phyloP scores from a whole-genome alignment of 176 grass and related monocot genomes.

The Musa troglodytarum region DNA sequence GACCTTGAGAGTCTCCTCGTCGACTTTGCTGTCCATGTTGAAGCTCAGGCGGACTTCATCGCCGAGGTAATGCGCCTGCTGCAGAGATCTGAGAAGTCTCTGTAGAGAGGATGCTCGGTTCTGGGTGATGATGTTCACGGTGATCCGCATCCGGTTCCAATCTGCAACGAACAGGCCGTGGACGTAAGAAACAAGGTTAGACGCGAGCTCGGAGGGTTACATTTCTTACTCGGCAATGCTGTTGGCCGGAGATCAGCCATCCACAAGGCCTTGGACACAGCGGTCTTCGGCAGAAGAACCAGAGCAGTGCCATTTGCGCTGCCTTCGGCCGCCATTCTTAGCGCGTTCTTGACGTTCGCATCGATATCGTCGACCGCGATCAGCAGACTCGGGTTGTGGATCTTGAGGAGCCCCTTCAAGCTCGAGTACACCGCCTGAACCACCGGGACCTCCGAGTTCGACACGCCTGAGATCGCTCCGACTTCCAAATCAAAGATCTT shows the following conservation, averaged over 20 bases:
- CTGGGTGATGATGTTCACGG: constrained; percentile 98
- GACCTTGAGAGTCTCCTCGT: constrained; percentile 56
- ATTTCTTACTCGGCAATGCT: constrained; percentile 42
- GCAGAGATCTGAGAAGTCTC: constrained; percentile 48
- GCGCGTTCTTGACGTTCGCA: constrained; percentile 60
- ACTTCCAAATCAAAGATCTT: constrained; percentile 78
- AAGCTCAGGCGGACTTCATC: constrained; percentile 85
- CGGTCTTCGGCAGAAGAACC: constrained; percentile 51
- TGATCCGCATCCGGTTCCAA: constrained; percentile 86
- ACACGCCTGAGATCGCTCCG: constrained; percentile 59
- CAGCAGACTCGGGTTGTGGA: constrained; percentile 80
- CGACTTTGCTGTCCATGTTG: constrained; percentile 97
- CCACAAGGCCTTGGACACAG: constrained; percentile 77
- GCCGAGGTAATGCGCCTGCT: constrained; percentile 60
- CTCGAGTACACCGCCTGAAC: constrained; percentile 74
- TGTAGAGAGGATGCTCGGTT: constrained; percentile 53
- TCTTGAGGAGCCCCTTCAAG: constrained; percentile 64
- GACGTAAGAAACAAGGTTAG: too few species aligned
- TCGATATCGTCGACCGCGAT: constrained; percentile 41
- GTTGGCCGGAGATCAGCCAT: constrained; percentile 67
- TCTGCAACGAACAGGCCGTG: constrained; percentile 24
- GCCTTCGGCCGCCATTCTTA: constrained; percentile 55
- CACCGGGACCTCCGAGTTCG: constrained; percentile 59
- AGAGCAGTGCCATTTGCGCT: constrained; percentile 47
- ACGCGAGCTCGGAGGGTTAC: too few species aligned